A percentile compares a stretch with the other conserved stretches of the same genome.
These are phyloP conservation scores for Coniella lustricola DNA, from an alignment of 2,329 filamentous ascomycete species.

Conservation along the genomic window DNA sequence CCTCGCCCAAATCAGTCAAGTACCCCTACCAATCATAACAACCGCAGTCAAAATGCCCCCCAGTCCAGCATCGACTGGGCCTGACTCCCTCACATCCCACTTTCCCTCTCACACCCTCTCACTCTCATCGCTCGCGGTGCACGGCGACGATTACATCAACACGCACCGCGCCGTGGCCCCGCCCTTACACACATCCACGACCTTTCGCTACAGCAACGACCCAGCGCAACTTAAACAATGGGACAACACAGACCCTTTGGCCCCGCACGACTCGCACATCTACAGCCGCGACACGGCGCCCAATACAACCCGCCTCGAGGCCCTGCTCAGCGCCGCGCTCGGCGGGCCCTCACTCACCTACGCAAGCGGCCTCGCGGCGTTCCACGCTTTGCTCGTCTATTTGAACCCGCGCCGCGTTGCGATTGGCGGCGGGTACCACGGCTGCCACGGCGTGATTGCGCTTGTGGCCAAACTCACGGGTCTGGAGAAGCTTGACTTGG, in stretches of 20 bases:
- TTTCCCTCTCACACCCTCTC: constrained; percentile 35
- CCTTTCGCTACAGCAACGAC: constrained; percentile 72
- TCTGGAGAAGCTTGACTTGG: constrained; percentile 64
- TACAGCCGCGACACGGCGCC: constrained; percentile 79
- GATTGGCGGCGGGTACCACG: constrained; percentile 84
- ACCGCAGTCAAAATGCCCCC: too few species aligned
- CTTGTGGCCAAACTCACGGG: constrained; percentile 70
- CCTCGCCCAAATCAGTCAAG: too few species aligned
- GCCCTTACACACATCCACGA: constrained; percentile 84
- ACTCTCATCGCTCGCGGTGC: constrained; percentile 64
- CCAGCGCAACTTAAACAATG: constrained; percentile 54
- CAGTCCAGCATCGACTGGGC: constrained; percentile 11
- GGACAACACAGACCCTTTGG: constrained; percentile 44
- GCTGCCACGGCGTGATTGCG: constrained; percentile 77
- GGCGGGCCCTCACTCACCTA: constrained; percentile 69
- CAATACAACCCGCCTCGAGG: constrained; percentile 78
- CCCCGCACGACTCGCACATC: constrained; percentile 58
- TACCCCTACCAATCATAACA: too few species aligned
- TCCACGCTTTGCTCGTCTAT: constrained; percentile 80
- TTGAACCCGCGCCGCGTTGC: constrained; percentile 76
- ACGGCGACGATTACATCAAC: constrained; percentile 75
- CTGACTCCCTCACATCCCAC: constrained; percentile 22
- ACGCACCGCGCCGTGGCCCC: constrained; percentile 74
- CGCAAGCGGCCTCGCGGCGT: constrained; percentile 75
- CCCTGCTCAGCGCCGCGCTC: constrained; percentile 68